phyloP scores from a whole-genome alignment of 1,284 basidiomycete genomes.

The Pseudozyma thailandica region DNA sequence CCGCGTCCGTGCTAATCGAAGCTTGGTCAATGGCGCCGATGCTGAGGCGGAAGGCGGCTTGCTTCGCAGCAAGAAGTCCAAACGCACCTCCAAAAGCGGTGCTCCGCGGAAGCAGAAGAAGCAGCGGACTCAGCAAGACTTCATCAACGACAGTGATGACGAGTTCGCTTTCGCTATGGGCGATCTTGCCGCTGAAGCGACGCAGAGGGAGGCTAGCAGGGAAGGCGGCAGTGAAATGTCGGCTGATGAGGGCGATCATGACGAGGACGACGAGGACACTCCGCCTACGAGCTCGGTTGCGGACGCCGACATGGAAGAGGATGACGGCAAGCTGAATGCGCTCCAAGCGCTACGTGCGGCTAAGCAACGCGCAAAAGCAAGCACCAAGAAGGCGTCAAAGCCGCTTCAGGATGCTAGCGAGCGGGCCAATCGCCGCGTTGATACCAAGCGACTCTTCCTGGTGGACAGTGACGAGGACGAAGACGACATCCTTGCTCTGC shows the following conservation, averaged over 20 bases:
- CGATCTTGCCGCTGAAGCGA: slow-evolving; percentile 14
- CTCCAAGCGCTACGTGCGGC: slow-evolving; percentile 31
- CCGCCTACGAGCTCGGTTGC: slow-evolving; percentile 32
- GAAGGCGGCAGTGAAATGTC: slow-evolving; percentile 10
- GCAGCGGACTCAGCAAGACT: slow-evolving; percentile 50
- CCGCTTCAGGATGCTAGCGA: slow-evolving; percentile 32
- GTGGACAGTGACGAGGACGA: slow-evolving; percentile 40
- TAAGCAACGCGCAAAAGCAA: slow-evolving; percentile 21
- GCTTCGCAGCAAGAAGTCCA: slow-evolving; percentile 22
- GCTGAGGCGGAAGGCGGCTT: slow-evolving; percentile 31
- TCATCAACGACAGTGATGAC: slow-evolving; percentile 65
- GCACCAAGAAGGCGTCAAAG: not conserved
- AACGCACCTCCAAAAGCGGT: slow-evolving; percentile 6
- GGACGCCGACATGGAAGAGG: slow-evolving; percentile 20
- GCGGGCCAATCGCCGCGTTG: slow-evolving; percentile 24
- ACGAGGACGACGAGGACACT: slow-evolving; percentile 27
- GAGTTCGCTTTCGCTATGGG: slow-evolving; percentile 55
- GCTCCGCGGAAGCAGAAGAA: slow-evolving; percentile 33
- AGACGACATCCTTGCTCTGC: slow-evolving; percentile 17
- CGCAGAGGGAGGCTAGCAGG: not conserved
- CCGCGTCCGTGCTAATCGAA: slow-evolving; percentile 25
- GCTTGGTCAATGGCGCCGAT: slow-evolving; percentile 11
- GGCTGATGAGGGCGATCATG: slow-evolving; percentile 4
- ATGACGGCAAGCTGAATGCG: slow-evolving; percentile 22
- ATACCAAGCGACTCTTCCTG: slow-evolving; percentile 37